Percentiles rank a stretch among this genome's conserved stretches.
Conservation (phyloP, 2,329 filamentous ascomycete species). For the Cercospora sp. region DNA sequence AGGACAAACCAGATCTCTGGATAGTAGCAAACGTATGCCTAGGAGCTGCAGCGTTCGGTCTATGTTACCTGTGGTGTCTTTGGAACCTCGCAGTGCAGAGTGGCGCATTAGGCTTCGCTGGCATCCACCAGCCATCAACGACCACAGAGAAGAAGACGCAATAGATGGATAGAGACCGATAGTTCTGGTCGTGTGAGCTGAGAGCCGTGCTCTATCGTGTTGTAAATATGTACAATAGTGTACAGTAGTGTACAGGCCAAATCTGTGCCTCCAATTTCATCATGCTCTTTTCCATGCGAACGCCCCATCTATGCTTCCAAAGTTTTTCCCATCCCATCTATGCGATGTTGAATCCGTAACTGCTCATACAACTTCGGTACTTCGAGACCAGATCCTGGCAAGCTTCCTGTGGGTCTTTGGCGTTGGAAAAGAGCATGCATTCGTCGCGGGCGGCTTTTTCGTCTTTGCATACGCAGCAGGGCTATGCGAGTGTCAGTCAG, state of each 20-base stretch:
- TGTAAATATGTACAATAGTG: slow-evolving; percentile 23
- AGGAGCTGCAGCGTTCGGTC: slow-evolving; percentile 78
- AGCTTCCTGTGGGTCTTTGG: slow-evolving; percentile 77
- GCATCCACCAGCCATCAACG: slow-evolving; percentile 23
- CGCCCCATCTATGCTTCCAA: slow-evolving; percentile 9
- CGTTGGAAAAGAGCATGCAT: slow-evolving; percentile 96
- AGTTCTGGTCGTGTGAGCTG: slow-evolving; percentile 1
- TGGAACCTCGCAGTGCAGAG: slow-evolving; percentile 66
- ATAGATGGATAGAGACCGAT: slow-evolving; percentile 26
- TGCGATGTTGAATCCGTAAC: slow-evolving; percentile 76
- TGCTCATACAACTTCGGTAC: slow-evolving; percentile 89
- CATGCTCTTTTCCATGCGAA: slow-evolving; percentile 11
- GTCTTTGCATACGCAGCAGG: slow-evolving; percentile 96
- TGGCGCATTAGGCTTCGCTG: slow-evolving; percentile 41
- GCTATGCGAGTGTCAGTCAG: slow-evolving; percentile 53
- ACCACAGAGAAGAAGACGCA: slow-evolving; percentile 44
- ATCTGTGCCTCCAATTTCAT: slow-evolving; percentile 5
- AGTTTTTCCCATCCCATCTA: slow-evolving; percentile 15
- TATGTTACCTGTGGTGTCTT: slow-evolving; percentile 91
- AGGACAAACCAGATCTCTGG: slow-evolving; percentile 87
- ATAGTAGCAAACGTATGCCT: slow-evolving; percentile 86
- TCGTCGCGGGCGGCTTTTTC: slow-evolving; percentile 92
- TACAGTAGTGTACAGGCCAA: slow-evolving; percentile 20
- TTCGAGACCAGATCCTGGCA: slow-evolving; percentile 80
- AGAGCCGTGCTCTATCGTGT: slow-evolving; percentile 12